These are phyloP conservation scores for Colletotrichum kahawae DNA, from an alignment of 2,329 filamentous ascomycete genomes.

Conservation along the genomic window DNA sequence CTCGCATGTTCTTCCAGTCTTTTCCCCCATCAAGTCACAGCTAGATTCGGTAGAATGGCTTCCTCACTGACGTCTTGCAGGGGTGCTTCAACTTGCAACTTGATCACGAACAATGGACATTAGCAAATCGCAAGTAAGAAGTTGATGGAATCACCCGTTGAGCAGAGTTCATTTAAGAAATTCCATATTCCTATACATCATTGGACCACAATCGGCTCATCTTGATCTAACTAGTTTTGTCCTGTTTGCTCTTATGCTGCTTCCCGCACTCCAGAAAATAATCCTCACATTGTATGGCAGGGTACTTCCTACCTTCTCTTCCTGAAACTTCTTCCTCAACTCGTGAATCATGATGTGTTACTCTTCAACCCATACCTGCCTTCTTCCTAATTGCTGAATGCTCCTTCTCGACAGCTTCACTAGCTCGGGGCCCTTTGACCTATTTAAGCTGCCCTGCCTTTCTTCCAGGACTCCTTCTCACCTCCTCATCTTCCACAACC, in stretches of 20 bases:
- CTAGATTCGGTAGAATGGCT: not conserved
- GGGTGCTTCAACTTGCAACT: not conserved
- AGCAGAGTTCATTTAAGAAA: not conserved
- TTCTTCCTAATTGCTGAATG: not conserved
- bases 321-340: not conserved
- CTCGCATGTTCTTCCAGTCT: not conserved
- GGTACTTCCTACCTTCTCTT: not conserved
- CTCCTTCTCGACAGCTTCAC: not conserved
- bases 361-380: not conserved
- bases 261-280: not conserved
- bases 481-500: not conserved
- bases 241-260: not conserved
- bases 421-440: not conserved
- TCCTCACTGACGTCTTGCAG: not conserved
- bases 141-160: not conserved
- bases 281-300: not conserved
- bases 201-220: not conserved
- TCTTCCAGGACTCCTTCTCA: not conserved
- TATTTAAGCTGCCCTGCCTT: not conserved
- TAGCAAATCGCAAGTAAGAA: not conserved
- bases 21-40: not conserved
- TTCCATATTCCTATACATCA: not conserved
- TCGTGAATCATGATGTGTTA: not conserved
- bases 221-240: not conserved
- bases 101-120: not conserved